Percentiles rank a stretch among this genome's conserved stretches.
Conservation (phyloP, 176 grass and related monocot genomes). For the Sorghum bicolor region Sorghum_bicolor_NCBIv3 NC_012870.2:66184001-66184500, state of each 20-base stretch:
- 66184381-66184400: conserved; percentile 29
- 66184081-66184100: conserved; percentile 18
- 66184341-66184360: conserved; percentile 20
- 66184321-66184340: conserved; percentile 39
- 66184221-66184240: conserved; percentile 24
- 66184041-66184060: conserved; percentile 60
- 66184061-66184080: conserved; percentile 43
- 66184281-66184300: conserved; percentile 35
- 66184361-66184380: conserved; percentile 32
- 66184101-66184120: conserved; percentile 2
- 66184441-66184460: not conserved
- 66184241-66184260: conserved; percentile 13
- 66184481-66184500: conserved; percentile 2
- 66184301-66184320: conserved; percentile 7
- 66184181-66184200: conserved; percentile 43
- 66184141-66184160: conserved; percentile 27
- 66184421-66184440: conserved; percentile 48
- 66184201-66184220: not conserved
- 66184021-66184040: conserved; percentile 77
- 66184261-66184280: conserved; percentile 19
- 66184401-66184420: conserved; percentile 45
- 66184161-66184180: conserved; percentile 24
- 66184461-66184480: conserved; percentile 13
- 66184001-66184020: conserved; percentile 74
- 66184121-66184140: not conserved